Evolutionary conservation across 2,329 filamentous ascomycete genomes (phyloP).

Genomic region (Hymenoscyphus linearis): DNA sequence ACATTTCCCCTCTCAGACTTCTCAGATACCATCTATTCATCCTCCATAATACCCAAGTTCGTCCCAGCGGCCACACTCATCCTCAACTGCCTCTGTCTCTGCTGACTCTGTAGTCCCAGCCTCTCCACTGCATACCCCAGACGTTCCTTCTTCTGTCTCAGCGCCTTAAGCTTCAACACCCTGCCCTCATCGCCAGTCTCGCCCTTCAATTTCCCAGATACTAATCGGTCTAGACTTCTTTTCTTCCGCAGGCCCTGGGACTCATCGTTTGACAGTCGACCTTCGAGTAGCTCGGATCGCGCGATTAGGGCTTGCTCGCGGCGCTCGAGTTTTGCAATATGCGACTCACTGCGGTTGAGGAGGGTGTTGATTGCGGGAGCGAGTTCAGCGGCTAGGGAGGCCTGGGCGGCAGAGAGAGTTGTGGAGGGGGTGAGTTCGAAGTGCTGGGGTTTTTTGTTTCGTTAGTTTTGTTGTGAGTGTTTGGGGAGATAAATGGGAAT

Average conservation of each 20-base stretch:
- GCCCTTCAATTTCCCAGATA: constrained; percentile 21
- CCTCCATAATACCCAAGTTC: constrained; percentile 1
- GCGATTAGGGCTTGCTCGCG: constrained; percentile 61
- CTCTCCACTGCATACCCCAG: constrained; percentile 66
- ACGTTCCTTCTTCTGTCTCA: constrained; percentile 65
- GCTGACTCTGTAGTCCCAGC: constrained; percentile 60
- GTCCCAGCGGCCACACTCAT: constrained; percentile 60
- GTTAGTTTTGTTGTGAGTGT: not conserved
- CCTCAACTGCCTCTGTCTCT: constrained; percentile 63
- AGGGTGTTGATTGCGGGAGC: constrained; percentile 65
- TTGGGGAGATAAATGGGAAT: not conserved
- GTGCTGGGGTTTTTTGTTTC: constrained; percentile 43
- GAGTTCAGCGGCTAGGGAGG: constrained; percentile 61
- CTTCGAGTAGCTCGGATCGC: constrained; percentile 61
- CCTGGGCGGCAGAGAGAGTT: constrained; percentile 58
- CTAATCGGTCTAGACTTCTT: constrained; percentile 37
- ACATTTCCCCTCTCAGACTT: not conserved
- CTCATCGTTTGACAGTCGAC: constrained; percentile 47
- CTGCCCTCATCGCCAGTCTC: constrained; percentile 21
- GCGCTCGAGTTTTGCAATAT: constrained; percentile 61
- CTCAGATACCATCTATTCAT: not conserved
- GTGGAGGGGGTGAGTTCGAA: constrained; percentile 68
- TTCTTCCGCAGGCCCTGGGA: constrained; percentile 25
- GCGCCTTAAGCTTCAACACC: constrained; percentile 47
- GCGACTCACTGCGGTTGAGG: constrained; percentile 54